phyloP scores from a whole-genome alignment of 202 grass and related monocot genomes.

The Hordeum pubiflorum region DNA sequence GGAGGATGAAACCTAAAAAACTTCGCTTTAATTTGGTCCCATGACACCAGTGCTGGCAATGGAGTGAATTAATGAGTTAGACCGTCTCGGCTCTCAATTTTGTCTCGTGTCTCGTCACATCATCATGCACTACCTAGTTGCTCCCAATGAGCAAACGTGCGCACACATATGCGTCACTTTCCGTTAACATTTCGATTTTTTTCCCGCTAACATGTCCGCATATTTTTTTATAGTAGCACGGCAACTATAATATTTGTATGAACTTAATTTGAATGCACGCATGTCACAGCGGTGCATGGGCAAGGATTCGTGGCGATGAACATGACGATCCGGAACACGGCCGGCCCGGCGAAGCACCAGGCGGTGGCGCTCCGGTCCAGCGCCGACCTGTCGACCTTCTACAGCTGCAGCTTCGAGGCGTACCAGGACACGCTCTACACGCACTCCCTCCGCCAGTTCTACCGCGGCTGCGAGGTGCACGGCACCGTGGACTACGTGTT shows the following conservation, averaged over 20 bases:
- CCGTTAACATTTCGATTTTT: no score
- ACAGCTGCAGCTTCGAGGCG: slow-evolving; percentile 71
- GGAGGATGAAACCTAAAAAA: slow-evolving; percentile 30
- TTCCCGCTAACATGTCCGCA: not conserved
- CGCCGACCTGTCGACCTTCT: slow-evolving; percentile 72
- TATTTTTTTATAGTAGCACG: not conserved
- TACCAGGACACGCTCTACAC: slow-evolving; percentile 93
- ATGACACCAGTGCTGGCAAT: not conserved
- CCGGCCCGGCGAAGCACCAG: slow-evolving; percentile 61
- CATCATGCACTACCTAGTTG: not conserved
- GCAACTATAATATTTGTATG: not conserved
- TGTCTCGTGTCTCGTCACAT: not conserved
- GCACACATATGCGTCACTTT: not conserved
- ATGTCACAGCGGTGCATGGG: slow-evolving; percentile 48
- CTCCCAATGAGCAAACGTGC: not conserved
- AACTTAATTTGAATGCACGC: not conserved
- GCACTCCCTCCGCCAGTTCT: slow-evolving; percentile 86
- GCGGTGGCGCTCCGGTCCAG: slow-evolving; percentile 61
- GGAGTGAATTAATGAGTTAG: not conserved
- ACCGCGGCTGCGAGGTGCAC: slow-evolving; percentile 67
- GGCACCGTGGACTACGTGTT: slow-evolving; percentile 89
- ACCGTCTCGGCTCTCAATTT: not conserved
- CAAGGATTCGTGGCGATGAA: slow-evolving; percentile 73
- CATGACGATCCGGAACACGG: slow-evolving; percentile 84
- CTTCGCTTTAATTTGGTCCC: slow-evolving; percentile 35